These are phyloP conservation scores for Selenicereus undatus DNA, from an alignment of 148 eudicot genomes.

Conservation along the genomic window DNA sequence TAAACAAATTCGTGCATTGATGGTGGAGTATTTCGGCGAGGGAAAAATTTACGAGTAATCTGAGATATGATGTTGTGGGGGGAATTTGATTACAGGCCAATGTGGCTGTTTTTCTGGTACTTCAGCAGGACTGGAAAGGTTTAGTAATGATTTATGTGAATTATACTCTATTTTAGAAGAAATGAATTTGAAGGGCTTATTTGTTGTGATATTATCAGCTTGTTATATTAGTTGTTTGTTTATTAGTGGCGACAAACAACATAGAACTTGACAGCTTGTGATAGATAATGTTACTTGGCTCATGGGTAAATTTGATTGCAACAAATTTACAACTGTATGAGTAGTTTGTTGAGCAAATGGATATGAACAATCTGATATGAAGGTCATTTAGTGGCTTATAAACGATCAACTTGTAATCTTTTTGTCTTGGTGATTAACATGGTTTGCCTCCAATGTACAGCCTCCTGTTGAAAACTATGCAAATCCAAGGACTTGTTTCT, in stretches of 20 bases:
- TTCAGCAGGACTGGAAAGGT: too few relatives aligned
- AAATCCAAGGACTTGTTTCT: constrained; percentile 82
- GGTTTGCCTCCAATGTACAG: constrained; percentile 35
- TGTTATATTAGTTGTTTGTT: neutral
- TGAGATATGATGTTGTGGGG: neutral
- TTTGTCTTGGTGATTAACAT: neutral
- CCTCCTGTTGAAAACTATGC: constrained; percentile 71
- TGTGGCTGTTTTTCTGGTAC: too few relatives aligned
- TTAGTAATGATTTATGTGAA: too few relatives aligned
- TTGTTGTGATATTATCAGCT: neutral
- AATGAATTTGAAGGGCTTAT: too few relatives aligned
- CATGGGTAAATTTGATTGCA: neutral
- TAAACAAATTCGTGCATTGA: neutral
- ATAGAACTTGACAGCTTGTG: neutral
- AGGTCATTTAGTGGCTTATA: neutral
- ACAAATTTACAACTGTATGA: too few relatives aligned
- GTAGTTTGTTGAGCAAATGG: neutral
- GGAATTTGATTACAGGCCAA: neutral
- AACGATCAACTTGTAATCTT: neutral
- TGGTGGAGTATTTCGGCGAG: neutral
- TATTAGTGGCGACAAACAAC: neutral
- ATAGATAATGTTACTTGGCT: neutral
- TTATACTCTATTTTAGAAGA: neutral
- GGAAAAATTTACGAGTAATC: neutral
- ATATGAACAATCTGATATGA: neutral